Base-by-base conservation (phyloP, 306 rosid species). In the Arachis hypogaea region DNA sequence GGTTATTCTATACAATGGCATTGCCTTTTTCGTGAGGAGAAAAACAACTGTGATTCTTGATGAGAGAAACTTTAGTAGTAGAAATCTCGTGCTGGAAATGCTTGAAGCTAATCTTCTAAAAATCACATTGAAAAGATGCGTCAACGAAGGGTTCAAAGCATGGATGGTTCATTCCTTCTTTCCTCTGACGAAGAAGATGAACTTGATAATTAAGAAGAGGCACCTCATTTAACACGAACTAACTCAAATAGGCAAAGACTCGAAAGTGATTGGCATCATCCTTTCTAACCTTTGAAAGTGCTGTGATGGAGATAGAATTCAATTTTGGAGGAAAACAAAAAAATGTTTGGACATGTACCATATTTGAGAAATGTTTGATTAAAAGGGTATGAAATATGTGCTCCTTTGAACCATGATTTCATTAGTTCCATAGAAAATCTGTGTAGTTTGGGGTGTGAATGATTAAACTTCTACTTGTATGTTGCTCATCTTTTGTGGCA, bases 131-230 rank as follows among this genome's bases (percentile, higher is more conserved):
- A 95, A 94, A 81, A 87, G 96, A 73, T 86, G 90, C 50, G 92
- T 90, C 43, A 86, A 73, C 58, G 98, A 89, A 85, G 98, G 96
- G 70, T 94, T 94, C 59, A 94, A 87, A 77, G 83, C 93, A 59
- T 92, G 99, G 99, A 94, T 94, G 98, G 98, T 7, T 81, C 98
- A 8, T 92, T 98, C 66, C 90, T 92, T 82, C 83, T 92, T 74
- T 94, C 99, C 33, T 94, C 99, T 0, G 96, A 94, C 4, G 99
- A 94, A 11, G 98, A 91, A 85, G 98, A 91, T 69, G 97, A 92
- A 73, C 85, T 81, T 42, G 89, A 83, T 62, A 78, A 80, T 76
- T 86, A 84, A 38, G 86, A 84, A 47, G 92, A 81, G 77, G 89
- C 71, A 65, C 73, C 92, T 70, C 77, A 74, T 56, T 47, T 54